These are phyloP conservation scores for Eucommia ulmoides DNA, from an alignment of 257 asterid genomes.

Conservation along the genomic window DNA sequence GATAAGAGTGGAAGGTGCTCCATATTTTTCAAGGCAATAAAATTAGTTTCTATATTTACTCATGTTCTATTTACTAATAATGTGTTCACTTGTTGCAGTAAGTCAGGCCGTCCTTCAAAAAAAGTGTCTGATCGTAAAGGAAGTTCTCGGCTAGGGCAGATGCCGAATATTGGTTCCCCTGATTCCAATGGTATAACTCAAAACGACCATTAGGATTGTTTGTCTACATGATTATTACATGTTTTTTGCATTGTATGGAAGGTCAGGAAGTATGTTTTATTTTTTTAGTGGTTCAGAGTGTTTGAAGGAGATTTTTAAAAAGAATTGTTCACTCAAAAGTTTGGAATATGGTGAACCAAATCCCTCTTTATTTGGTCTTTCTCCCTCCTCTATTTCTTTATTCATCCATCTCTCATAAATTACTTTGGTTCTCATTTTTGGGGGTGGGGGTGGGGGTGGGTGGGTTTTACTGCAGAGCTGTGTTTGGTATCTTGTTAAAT, in stretches of 20 bases:
- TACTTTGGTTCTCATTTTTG: no score
- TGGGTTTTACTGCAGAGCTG: no score
- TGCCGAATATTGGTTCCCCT: conserved; percentile 66
- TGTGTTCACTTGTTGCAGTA: conserved; percentile 37
- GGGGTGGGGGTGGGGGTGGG: no score
- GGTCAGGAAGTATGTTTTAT: neutral
- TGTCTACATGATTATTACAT: neutral
- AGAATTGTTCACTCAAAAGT: no score
- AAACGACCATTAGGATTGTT: neutral
- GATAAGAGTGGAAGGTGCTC: conserved; percentile 85
- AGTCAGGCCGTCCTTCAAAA: conserved; percentile 85
- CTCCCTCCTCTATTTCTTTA: no score
- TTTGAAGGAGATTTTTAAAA: no score
- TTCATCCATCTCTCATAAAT: no score
- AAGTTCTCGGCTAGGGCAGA: conserved; percentile 71
- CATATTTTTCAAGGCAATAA: conserved; percentile 6
- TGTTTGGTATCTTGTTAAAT: no score
- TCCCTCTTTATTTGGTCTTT: no score
- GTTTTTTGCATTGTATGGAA: neutral
- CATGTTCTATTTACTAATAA: conserved; percentile 12
- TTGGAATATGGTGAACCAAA: no score
- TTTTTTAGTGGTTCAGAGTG: neutral
- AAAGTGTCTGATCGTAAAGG: conserved; percentile 84
- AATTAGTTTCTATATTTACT: conserved; percentile 7
- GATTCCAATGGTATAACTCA: conserved; percentile 64